Evolutionary conservation across 192 early-diverging fungal genomes (phyloP).

Genomic region (Fimicolochytrium jonesii): DNA sequence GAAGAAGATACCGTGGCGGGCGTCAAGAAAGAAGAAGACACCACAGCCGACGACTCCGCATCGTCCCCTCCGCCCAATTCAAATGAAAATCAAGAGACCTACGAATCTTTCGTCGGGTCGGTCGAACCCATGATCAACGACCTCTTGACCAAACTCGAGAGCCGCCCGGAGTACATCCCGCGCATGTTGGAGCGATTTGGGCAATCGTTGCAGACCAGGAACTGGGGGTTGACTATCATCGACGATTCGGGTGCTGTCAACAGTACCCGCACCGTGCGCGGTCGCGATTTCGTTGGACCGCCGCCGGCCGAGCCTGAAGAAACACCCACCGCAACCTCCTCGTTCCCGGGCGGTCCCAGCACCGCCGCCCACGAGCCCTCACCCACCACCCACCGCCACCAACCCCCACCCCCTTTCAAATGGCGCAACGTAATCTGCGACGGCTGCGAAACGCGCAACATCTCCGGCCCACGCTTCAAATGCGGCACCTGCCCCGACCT

Average conservation of each 20-base stretch:
- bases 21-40: too few relatives aligned
- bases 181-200: background rate
- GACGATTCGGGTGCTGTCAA: background rate
- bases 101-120: background rate
- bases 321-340: too few relatives aligned
- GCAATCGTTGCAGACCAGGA: background rate
- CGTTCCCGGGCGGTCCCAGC: too few relatives aligned
- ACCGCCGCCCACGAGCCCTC: too few relatives aligned
- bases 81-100: constrained; percentile 6
- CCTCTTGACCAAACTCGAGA: constrained; percentile 8
- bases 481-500: constrained; percentile 18
- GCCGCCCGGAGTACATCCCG: constrained; percentile 7
- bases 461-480: constrained; percentile 17
- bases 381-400: too few relatives aligned
- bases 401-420: too few relatives aligned
- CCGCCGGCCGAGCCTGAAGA: too few relatives aligned
- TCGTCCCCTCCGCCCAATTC: too few relatives aligned
- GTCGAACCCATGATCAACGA: background rate
- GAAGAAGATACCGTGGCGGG: too few relatives aligned
- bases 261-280: too few relatives aligned
- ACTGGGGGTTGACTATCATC: constrained; percentile 15
- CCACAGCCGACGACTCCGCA: too few relatives aligned
- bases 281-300: too few relatives aligned
- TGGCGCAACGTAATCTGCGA: constrained; percentile 22
- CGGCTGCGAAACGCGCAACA: constrained; percentile 8